These are phyloP conservation scores for Tetrahymena thermophila DNA, from an alignment of 73 alveolate genomes.

Conservation along the genomic window DNA sequence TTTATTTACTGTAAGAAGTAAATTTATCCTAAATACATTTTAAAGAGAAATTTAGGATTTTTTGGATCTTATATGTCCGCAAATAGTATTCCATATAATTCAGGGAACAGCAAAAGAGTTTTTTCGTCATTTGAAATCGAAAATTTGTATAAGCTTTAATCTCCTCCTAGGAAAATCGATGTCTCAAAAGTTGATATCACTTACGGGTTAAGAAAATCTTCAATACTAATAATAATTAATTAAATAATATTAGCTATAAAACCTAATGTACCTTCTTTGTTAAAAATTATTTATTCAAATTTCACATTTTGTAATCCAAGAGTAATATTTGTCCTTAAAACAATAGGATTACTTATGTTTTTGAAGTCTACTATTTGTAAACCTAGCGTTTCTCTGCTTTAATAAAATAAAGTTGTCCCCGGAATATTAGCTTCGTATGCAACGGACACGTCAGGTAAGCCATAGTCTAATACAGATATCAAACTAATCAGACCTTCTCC, in stretches of 20 bases:
- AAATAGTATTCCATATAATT: neutral
- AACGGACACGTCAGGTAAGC: neutral
- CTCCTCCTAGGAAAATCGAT: neutral
- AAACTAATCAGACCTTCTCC: neutral
- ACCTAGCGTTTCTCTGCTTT: neutral
- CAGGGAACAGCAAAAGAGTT: neutral
- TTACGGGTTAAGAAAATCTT: neutral
- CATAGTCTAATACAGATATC: neutral
- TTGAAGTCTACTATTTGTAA: neutral
- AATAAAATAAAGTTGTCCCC: neutral
- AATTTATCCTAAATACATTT: neutral
- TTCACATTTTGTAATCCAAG: neutral
- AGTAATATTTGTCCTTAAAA: neutral
- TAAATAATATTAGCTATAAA: neutral
- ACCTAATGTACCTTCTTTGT: neutral
- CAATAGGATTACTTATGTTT: neutral
- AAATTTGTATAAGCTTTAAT: neutral
- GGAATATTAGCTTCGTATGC: neutral
- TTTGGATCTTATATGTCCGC: neutral
- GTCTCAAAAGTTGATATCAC: neutral
- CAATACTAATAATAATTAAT: no score
- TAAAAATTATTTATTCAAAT: neutral
- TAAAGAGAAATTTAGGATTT: neutral
- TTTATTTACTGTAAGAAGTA: neutral
- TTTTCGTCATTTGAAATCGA: neutral